These are phyloP conservation scores for Russula vinacea DNA, from an alignment of 768 basidiomycete species.

Conservation along the genomic window DNA sequence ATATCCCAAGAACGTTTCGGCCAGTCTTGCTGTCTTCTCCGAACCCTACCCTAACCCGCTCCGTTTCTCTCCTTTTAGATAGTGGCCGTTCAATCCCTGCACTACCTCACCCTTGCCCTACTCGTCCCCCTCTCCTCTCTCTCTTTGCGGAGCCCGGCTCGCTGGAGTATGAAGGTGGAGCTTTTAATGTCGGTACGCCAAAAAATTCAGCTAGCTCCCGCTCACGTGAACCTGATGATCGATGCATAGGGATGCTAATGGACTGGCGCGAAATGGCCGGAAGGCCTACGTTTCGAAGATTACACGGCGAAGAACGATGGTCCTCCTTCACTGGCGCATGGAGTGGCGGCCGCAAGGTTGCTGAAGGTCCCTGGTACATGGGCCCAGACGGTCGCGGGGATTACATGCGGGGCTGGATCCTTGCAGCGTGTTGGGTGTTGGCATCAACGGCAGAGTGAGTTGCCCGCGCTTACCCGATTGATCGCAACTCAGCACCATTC, in stretches of 20 bases:
- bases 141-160: conserved; percentile 71
- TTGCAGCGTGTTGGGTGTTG: conserved; percentile 80
- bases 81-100: conserved; percentile 86
- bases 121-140: conserved; percentile 77
- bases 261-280: conserved; percentile 98
- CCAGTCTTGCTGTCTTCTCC: neutral
- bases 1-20: conserved; percentile 67
- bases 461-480: conserved; percentile 9
- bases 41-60: conserved; percentile 23
- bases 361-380: conserved; percentile 51
- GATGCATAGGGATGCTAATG: conserved; percentile 74
- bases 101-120: conserved; percentile 86
- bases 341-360: conserved; percentile 76
- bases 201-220: neutral
- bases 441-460: conserved; percentile 86
- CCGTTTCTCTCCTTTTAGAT: conserved; percentile 52
- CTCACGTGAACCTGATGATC: conserved; percentile 13
- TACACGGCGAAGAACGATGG: conserved; percentile 65
- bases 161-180: conserved; percentile 71
- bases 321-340: conserved; percentile 67
- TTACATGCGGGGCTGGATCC: conserved; percentile 83
- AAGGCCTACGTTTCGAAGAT: conserved; percentile 64
- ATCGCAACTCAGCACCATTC: conserved; percentile 14
- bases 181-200: conserved; percentile 69
- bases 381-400: conserved; percentile 71